Evolutionary conservation across 148 eudicot genomes (phyloP), one percentile per base, ranked within the genome.

Genomic region (Pharnaceum exiguum): DNA sequence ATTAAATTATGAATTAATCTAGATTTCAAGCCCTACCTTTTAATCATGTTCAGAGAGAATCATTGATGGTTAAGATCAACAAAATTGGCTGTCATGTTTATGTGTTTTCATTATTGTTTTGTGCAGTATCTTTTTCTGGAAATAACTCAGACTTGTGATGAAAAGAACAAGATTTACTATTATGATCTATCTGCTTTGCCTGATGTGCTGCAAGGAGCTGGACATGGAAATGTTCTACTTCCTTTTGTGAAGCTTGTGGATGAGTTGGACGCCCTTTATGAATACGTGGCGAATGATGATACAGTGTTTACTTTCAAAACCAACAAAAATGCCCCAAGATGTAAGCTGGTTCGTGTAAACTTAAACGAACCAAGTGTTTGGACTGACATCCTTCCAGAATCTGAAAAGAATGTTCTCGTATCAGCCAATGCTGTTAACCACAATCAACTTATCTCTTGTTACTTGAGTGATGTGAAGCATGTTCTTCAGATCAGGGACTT

Each of bases 401-500:
- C 80, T 21, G 79, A 85, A 43, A 80, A 76, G 54, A 85, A 88
- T 57, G 98, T 93, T 21, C 82, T 93, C 28, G 86, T 74, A 52
- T 81, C 88, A 51, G 85, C 84, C 51, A 60, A 56, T 18, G 81
- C 86, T 12, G 80, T 82, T 16, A 82, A 83, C 62, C 65, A 39
- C 12, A 73, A 83, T 57, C 82, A 79, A 69, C 36, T 93, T 26
- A 56, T 93, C 9, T 84, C 79, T 23, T 72, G 82, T 61, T 93
- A 85, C 59, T 74, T 93, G 76, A 88, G 90, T 35, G 88, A 93
- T 57, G 96, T 88, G 26, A 88, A 87, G 67, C 79, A 79, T 60
- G 78, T 88, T 35, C 57, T 93, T 23, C 90, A 93, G 66, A 48
- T 93, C 17, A 77, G 95, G 64, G 96, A 88, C 67, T 69, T 88